Evolutionary conservation across 108 stramenopile species (phyloP).

Genomic region (Cyclotella kingstonii): DNA sequence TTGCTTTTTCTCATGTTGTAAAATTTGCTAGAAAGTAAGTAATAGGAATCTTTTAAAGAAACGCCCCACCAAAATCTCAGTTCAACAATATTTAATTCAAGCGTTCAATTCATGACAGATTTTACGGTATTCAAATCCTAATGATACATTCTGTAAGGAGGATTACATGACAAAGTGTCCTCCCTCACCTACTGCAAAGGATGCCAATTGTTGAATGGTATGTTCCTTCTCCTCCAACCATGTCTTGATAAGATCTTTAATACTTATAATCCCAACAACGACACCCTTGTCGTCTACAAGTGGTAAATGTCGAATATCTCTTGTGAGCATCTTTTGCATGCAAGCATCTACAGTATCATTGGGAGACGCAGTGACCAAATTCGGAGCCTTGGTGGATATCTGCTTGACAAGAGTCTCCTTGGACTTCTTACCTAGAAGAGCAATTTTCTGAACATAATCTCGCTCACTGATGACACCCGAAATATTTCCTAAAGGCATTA

Average conservation of each 20-base stretch:
- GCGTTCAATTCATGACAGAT: neutral
- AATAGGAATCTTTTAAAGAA: too few relatives aligned
- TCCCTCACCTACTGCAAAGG: conserved; percentile 84
- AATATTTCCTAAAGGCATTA: conserved; percentile 47
- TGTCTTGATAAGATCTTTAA: conserved; percentile 83
- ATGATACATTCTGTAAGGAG: neutral
- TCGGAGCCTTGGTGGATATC: conserved; percentile 81
- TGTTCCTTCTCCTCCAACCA: conserved; percentile 74
- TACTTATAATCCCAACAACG: conserved; percentile 79
- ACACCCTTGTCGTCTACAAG: conserved; percentile 71
- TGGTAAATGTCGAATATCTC: conserved; percentile 91
- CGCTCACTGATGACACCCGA: conserved; percentile 87
- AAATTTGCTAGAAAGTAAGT: too few relatives aligned
- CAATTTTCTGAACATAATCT: conserved; percentile 90
- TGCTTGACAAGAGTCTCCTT: conserved; percentile 80
- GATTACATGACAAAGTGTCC: conserved; percentile 67
- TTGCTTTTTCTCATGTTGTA: too few relatives aligned
- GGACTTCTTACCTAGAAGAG: conserved; percentile 63
- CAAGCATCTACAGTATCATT: conserved; percentile 81
- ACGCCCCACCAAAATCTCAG: too few relatives aligned
- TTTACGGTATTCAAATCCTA: neutral
- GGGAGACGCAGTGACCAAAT: conserved; percentile 79
- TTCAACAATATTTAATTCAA: too few relatives aligned
- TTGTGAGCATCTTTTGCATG: conserved; percentile 90
- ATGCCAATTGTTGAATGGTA: conserved; percentile 69